Evolutionary conservation across 2,329 filamentous ascomycete genomes (phyloP).

Genomic region (Pseudogymnoascus sp.): DNA sequence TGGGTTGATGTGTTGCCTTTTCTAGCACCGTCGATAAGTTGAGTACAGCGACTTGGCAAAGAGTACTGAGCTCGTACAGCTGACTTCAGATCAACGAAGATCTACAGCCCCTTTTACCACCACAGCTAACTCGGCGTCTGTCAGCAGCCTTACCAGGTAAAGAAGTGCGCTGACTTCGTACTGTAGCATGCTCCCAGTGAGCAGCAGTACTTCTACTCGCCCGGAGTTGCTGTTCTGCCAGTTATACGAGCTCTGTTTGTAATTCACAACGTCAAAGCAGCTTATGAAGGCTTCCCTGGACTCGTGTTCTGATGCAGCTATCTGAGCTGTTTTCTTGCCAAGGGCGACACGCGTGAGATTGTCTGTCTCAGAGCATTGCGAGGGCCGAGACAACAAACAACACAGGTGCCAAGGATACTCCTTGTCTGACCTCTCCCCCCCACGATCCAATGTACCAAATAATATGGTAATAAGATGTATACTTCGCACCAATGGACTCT

Average conservation of each 20-base stretch:
- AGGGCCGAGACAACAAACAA: neutral
- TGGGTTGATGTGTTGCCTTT: neutral
- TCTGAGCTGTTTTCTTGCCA: neutral
- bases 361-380: neutral
- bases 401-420: neutral
- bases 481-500: neutral
- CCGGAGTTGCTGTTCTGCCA: too few relatives aligned
- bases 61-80: neutral
- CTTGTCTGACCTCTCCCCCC: neutral
- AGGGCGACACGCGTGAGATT: neutral
- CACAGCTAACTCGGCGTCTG: neutral
- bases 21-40: neutral
- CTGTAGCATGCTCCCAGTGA: too few relatives aligned
- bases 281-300: neutral
- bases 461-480: neutral
- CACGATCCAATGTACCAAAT: neutral
- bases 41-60: neutral
- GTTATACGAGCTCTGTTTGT: neutral
- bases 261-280: neutral
- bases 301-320: neutral
- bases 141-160: neutral
- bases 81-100: neutral
- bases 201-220: too few relatives aligned
- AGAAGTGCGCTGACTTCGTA: neutral
- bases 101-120: neutral